These are phyloP conservation scores for Silene noctiflora DNA, from an alignment of 179 eudicot species.

Conservation along the genomic window DNA sequence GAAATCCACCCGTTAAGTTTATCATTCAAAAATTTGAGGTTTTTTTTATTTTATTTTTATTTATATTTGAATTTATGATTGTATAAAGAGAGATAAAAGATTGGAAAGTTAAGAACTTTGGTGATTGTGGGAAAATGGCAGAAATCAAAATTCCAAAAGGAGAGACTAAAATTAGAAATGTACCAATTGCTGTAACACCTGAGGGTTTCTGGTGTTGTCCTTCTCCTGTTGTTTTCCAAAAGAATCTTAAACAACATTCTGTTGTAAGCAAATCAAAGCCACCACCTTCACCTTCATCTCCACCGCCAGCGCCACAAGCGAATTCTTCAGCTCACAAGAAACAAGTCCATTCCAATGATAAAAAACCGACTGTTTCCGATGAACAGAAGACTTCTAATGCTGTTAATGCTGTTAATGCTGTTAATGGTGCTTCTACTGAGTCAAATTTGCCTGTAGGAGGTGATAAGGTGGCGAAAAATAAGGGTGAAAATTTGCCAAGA, in stretches of 20 bases:
- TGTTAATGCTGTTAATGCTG: constrained; percentile 2
- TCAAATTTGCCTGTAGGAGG: constrained; percentile 34
- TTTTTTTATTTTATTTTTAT: constrained; percentile 7
- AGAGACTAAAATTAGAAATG: constrained; percentile 66
- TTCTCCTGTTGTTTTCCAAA: constrained; percentile 78
- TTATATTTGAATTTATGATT: background rate
- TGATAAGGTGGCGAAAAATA: constrained; percentile 37
- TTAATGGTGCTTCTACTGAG: constrained; percentile 1
- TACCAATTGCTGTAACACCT: constrained; percentile 94
- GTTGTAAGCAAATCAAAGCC: constrained; percentile 50
- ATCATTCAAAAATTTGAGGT: constrained; percentile 10
- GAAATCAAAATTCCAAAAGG: constrained; percentile 55
- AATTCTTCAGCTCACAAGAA: constrained; percentile 39
- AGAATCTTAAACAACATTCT: constrained; percentile 50
- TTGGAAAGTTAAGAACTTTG: constrained; percentile 1
- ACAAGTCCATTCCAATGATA: constrained; percentile 38
- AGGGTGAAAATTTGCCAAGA: constrained; percentile 56
- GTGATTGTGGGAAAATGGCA: constrained; percentile 45
- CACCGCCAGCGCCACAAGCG: constrained; percentile 27
- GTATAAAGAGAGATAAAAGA: background rate
- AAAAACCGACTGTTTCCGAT: constrained; percentile 32
- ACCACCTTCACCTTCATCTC: constrained; percentile 23
- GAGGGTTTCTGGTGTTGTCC: constrained; percentile 99
- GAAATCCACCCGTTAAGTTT: no score
- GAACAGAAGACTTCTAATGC: constrained; percentile 28